Conservation (phyloP, 148 eudicot genomes). For the Rhododendron ferrugineum region DNA sequence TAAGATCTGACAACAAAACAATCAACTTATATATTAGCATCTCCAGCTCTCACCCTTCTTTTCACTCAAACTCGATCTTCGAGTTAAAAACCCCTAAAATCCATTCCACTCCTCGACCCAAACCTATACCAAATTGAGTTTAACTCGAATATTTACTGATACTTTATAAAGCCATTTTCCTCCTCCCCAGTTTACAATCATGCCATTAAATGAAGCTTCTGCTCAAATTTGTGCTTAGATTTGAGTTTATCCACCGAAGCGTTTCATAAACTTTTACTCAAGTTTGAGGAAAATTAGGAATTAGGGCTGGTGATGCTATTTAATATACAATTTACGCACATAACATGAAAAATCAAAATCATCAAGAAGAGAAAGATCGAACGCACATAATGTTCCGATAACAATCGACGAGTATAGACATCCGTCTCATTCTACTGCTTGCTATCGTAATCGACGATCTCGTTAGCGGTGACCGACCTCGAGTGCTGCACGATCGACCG, state of each 20-base stretch:
- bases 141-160: neutral
- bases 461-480: constrained; percentile 65
- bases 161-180: neutral
- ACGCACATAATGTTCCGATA: neutral
- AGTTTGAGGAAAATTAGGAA: neutral
- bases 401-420: neutral
- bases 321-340: neutral
- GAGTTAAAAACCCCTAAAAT: neutral
- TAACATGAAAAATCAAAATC: neutral
- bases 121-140: neutral
- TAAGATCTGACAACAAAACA: neutral
- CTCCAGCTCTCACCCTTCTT: neutral
- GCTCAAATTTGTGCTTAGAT: neutral
- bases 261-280: neutral
- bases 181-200: neutral
- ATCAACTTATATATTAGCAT: neutral
- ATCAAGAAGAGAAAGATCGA: neutral
- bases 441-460: constrained; percentile 55
- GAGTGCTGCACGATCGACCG: constrained; percentile 84
- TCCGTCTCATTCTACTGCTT: neutral
- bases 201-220: neutral
- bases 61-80: neutral
- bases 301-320: neutral
- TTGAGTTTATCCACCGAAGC: neutral
- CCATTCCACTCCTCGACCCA: neutral